phyloP scores from a whole-genome alignment of 805 yeast genomes.

The Phaffomyces antillensis region DNA sequence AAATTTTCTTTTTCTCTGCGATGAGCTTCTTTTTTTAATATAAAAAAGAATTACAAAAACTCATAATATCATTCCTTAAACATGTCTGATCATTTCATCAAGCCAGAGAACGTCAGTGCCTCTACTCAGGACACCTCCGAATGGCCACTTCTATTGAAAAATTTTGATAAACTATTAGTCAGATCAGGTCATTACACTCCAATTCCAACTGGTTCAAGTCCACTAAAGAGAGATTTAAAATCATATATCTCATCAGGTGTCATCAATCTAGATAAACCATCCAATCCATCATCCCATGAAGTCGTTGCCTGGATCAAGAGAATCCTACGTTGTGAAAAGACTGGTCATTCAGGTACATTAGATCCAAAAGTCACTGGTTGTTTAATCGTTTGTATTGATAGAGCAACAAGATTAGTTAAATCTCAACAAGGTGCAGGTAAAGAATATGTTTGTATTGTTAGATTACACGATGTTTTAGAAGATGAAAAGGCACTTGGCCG shows the following conservation, averaged over 20 bases:
- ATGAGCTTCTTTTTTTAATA: slow-evolving; percentile 2
- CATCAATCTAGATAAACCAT: slow-evolving; percentile 94
- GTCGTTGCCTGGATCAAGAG: slow-evolving; percentile 99
- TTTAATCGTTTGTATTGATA: slow-evolving; percentile 94
- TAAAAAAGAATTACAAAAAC: too few species aligned
- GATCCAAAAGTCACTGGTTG: slow-evolving; percentile 99
- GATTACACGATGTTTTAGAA: slow-evolving; percentile 88
- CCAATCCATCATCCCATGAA: slow-evolving; percentile 97
- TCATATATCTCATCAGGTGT: slow-evolving; percentile 91
- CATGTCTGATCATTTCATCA: slow-evolving; percentile 59
- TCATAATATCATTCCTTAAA: too few species aligned
- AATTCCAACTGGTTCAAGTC: slow-evolving; percentile 91
- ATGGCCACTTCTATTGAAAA: slow-evolving; percentile 92
- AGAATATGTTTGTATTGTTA: slow-evolving; percentile 96
- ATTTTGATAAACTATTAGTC: slow-evolving; percentile 88
- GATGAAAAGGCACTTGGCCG: slow-evolving; percentile 87
- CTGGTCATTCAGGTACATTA: slow-evolving; percentile 98
- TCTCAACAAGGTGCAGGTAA: slow-evolving; percentile 99
- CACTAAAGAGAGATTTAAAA: slow-evolving; percentile 88
- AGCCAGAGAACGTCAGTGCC: slow-evolving; percentile 78
- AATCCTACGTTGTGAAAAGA: slow-evolving; percentile 90
- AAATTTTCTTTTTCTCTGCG: neutral
- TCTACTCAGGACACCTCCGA: slow-evolving; percentile 73
- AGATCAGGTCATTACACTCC: slow-evolving; percentile 98
- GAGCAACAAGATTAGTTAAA: slow-evolving; percentile 96